Percentiles rank a stretch among this genome's conserved stretches.
phyloP scores from a whole-genome alignment of 805 yeast genomes.

The Yarrowia sp. region DNA sequence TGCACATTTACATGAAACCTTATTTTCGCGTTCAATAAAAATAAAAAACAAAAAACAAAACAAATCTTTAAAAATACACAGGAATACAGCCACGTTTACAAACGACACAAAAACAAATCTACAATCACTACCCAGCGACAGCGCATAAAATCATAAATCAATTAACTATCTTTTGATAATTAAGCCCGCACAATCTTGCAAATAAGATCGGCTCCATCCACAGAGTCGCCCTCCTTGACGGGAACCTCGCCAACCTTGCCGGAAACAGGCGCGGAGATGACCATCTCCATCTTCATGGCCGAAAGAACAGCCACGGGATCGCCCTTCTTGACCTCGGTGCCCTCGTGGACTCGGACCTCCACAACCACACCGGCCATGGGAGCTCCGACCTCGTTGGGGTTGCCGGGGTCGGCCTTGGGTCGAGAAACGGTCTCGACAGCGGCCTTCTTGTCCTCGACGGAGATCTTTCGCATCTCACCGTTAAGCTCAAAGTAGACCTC shows the following conservation, averaged over 20 bases:
- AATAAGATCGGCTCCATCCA: conserved; percentile 89
- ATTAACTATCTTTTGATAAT: neutral
- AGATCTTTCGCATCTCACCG: conserved; percentile 96
- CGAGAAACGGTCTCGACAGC: conserved; percentile 82
- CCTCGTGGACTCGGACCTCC: conserved; percentile 87
- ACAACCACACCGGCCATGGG: conserved; percentile 99
- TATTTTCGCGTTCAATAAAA: no score
- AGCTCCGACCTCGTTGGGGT: conserved; percentile 92
- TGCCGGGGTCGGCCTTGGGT: conserved; percentile 84
- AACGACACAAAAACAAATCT: no score
- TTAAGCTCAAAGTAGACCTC: conserved; percentile 97
- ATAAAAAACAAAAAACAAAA: no score
- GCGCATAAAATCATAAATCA: conserved; percentile 19
- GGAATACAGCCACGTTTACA: no score
- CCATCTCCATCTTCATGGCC: conserved; percentile 99
- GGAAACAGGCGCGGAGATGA: conserved; percentile 83
- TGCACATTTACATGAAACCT: conserved; percentile 3
- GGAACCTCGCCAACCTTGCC: conserved; percentile 78
- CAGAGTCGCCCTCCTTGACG: conserved; percentile 89
- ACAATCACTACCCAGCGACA: no score
- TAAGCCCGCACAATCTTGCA: conserved; percentile 50
- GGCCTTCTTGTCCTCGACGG: conserved; percentile 83
- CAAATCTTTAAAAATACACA: no score
- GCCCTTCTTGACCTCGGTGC: conserved; percentile 90
- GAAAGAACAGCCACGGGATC: conserved; percentile 89